These are phyloP conservation scores for Aspergillus sp. DNA, from an alignment of 2,329 filamentous ascomycete species.

Conservation along the genomic window DNA sequence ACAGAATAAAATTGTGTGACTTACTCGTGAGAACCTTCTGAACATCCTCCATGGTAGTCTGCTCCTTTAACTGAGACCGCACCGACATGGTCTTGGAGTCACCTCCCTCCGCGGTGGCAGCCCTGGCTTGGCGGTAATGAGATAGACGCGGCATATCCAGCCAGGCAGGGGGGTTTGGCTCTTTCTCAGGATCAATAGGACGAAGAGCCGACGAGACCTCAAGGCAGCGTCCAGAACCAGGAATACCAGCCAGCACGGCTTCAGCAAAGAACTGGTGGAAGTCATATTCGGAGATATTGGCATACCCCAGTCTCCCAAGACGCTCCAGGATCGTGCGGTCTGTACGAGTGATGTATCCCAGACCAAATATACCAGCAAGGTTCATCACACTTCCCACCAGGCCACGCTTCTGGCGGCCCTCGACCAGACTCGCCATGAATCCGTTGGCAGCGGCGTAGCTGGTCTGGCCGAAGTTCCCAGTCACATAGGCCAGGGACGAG, in stretches of 20 bases:
- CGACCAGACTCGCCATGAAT: constrained; percentile 2
- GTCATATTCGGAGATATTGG: neutral
- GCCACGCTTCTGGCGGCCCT: neutral
- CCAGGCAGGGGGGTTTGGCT: neutral
- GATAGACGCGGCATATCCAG: neutral
- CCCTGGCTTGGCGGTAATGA: constrained; percentile 1
- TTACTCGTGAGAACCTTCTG: neutral
- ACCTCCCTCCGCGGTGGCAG: neutral
- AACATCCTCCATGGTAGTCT: neutral
- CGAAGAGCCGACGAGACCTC: constrained; percentile 3
- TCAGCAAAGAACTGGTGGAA: constrained; percentile 12
- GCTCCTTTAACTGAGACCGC: neutral
- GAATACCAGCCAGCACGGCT: constrained; percentile 2
- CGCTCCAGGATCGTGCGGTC: neutral
- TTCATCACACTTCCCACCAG: constrained; percentile 4
- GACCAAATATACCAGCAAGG: constrained; percentile 3
- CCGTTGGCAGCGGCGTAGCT: constrained; percentile 9
- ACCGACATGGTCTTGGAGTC: neutral
- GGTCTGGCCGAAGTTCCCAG: constrained; percentile 11
- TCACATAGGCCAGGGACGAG: neutral
- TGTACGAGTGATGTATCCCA: constrained; percentile 2
- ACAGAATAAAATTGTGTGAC: neutral
- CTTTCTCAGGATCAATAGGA: neutral
- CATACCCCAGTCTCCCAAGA: neutral
- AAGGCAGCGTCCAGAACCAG: neutral